Conservation (phyloP, 2,329 filamentous ascomycete genomes). For the Penicillium oxalicum region DNA sequence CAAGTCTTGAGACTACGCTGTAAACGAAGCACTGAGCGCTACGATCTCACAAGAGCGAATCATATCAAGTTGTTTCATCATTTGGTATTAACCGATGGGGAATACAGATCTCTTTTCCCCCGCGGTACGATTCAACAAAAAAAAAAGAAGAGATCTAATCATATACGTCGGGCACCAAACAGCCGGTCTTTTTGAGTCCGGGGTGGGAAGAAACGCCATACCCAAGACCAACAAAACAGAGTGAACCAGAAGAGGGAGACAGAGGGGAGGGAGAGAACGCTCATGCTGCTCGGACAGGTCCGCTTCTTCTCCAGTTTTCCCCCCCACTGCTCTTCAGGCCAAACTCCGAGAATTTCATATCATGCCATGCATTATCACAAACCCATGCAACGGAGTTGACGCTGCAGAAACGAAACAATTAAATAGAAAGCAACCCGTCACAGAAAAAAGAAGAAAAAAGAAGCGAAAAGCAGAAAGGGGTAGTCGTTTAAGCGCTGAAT, state of each 20-base stretch:
- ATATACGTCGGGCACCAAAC: conserved; percentile 24
- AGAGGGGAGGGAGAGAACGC: not conserved
- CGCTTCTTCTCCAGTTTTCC: not conserved
- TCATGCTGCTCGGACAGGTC: not conserved
- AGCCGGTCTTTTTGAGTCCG: conserved; percentile 21
- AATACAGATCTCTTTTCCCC: conserved; percentile 22
- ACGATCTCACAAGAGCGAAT: too few relatives aligned
- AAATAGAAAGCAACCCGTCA: not conserved
- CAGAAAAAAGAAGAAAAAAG: conserved; percentile 13
- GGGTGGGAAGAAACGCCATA: conserved; percentile 25
- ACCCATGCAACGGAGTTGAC: conserved; percentile 25
- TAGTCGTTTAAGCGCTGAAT: conserved; percentile 43
- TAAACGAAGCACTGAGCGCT: too few relatives aligned
- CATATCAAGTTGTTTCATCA: conserved; percentile 14
- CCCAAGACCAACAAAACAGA: conserved; percentile 26
- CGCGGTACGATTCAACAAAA: conserved; percentile 19
- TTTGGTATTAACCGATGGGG: conserved; percentile 25
- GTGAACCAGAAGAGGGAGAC: not conserved
- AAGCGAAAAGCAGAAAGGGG: conserved; percentile 17
- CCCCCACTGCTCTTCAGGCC: not conserved
- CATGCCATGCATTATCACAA: conserved; percentile 38
- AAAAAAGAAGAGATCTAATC: conserved; percentile 22
- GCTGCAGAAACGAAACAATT: conserved; percentile 22
- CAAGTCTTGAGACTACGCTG: too few relatives aligned
- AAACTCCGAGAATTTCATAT: conserved; percentile 27